Evolutionary conservation across 2,329 filamentous ascomycete genomes (phyloP).

Genomic region (Neoscytalidium dimidiatum): DNA sequence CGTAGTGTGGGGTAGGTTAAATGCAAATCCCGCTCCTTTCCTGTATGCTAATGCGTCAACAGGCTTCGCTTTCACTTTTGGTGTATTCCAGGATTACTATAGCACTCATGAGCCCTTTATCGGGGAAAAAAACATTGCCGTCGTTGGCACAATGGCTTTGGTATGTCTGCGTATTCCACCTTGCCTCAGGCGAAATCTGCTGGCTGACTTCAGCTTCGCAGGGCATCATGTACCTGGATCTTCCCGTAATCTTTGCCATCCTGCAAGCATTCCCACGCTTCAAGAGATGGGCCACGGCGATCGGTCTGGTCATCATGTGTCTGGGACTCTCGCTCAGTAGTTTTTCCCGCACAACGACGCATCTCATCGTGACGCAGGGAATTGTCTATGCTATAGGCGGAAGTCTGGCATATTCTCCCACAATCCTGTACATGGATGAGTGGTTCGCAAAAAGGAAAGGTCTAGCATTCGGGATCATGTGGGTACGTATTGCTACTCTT

Average conservation of each 20-base stretch:
- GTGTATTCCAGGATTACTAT: conserved; percentile 72
- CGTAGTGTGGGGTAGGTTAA: conserved; percentile 52
- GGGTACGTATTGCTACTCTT: conserved; percentile 30
- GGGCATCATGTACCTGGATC: conserved; percentile 48
- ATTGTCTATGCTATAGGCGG: conserved; percentile 63
- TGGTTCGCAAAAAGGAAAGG: conserved; percentile 63
- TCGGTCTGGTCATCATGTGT: conserved; percentile 41
- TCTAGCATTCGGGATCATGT: conserved; percentile 65
- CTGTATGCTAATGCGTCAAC: conserved; percentile 14
- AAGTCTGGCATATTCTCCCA: conserved; percentile 57
- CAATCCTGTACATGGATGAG: conserved; percentile 61
- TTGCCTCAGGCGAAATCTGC: too few species aligned
- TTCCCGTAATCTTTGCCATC: conserved; percentile 42
- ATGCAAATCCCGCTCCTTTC: background rate
- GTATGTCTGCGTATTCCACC: conserved; percentile 51
- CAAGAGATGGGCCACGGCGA: conserved; percentile 30
- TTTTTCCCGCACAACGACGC: conserved; percentile 54
- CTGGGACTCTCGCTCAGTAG: conserved; percentile 43
- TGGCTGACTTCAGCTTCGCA: background rate
- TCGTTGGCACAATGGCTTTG: conserved; percentile 67
- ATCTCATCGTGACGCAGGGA: conserved; percentile 63
- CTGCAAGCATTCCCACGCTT: conserved; percentile 36
- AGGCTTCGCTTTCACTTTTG: conserved; percentile 71
- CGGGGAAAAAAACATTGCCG: conserved; percentile 55
- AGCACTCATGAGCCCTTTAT: conserved; percentile 60